Percentiles rank a stretch among this genome's conserved stretches.
Conservation (phyloP, 2,329 filamentous ascomycete species). For the Colletotrichum euphorbiae region DNA sequence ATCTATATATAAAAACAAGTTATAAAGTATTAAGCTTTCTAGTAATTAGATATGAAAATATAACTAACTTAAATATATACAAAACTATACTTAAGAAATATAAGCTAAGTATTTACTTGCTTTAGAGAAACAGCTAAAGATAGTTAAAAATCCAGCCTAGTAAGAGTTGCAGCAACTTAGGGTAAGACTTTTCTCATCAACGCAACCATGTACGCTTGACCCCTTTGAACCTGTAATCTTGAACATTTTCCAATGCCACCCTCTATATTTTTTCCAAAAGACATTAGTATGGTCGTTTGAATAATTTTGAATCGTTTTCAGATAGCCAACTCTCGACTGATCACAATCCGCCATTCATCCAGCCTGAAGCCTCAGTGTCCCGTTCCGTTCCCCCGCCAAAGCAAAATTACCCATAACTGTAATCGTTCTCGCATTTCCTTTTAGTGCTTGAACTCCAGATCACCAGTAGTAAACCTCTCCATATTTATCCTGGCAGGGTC, state of each 20-base stretch:
- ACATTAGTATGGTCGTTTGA: background rate
- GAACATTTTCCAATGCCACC: background rate
- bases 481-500: constrained; percentile 54
- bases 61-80: too few species aligned
- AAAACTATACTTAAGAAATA: too few species aligned
- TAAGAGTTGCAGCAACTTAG: background rate
- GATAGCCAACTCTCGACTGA: constrained; percentile 5
- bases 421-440: background rate
- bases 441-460: constrained; percentile 48
- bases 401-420: background rate
- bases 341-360: constrained; percentile 21
- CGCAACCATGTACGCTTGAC: background rate
- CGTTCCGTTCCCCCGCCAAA: background rate
- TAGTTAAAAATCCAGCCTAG: too few species aligned
- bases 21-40: too few species aligned
- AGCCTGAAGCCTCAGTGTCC: background rate
- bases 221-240: background rate
- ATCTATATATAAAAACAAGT: too few species aligned
- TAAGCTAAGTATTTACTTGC: too few species aligned
- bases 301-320: constrained; percentile 2
- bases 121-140: too few species aligned
- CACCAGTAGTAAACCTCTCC: constrained; percentile 61
- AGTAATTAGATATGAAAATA: too few species aligned
- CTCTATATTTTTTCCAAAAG: background rate
- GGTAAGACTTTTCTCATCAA: background rate